These are phyloP conservation scores for Vitis riparia DNA, from an alignment of 164 flowering plant species.

Conservation along the genomic window DNA sequence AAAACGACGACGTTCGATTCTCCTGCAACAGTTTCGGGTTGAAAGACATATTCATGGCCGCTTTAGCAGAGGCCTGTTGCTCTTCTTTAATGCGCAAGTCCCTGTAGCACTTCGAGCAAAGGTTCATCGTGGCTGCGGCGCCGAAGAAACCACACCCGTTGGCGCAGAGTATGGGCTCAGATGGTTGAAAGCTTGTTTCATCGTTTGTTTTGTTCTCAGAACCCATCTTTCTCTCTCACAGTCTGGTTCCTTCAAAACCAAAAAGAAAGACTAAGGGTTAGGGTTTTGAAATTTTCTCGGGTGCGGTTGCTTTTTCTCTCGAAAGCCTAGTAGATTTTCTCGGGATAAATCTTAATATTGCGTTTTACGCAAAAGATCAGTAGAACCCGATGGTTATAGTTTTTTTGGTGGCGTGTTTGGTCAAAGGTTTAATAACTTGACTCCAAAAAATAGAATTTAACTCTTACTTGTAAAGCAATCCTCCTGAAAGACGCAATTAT, in stretches of 20 bases:
- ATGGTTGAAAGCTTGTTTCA: constrained; percentile 29
- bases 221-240: constrained; percentile 23
- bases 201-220: constrained; percentile 36
- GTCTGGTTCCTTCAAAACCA: neutral
- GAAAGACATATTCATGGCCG: constrained; percentile 34
- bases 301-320: no score
- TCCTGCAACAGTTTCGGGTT: neutral
- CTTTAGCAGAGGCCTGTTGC: constrained; percentile 30
- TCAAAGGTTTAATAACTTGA: no score
- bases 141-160: constrained; percentile 70
- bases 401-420: no score
- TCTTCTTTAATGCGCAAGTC: constrained; percentile 32
- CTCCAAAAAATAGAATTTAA: no score
- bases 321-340: no score
- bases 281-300: neutral
- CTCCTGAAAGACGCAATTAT: no score
- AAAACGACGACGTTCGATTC: neutral
- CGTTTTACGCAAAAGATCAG: no score
- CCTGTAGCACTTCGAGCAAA: constrained; percentile 66
- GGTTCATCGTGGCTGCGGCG: constrained; percentile 36
- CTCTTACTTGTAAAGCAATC: no score
- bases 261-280: neutral
- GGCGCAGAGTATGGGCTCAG: constrained; percentile 49
- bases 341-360: no score
- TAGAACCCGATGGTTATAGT: no score